phyloP scores from a whole-genome alignment of 2,329 filamentous ascomycete species.

The Colletotrichum navitas region DNA sequence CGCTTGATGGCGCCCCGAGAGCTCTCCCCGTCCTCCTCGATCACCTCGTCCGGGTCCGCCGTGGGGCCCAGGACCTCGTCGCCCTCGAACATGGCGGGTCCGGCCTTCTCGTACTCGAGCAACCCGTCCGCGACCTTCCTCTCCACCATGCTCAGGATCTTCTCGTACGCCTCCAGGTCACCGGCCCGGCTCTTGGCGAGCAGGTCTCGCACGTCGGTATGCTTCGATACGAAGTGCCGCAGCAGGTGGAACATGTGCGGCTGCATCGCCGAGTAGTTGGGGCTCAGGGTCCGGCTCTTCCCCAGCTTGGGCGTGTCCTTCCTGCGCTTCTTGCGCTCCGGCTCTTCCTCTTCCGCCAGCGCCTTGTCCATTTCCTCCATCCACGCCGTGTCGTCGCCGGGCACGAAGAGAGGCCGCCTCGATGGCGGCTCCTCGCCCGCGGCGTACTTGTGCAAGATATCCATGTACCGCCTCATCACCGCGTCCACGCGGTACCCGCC shows the following conservation, averaged over 20 bases:
- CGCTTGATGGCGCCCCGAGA: slow-evolving; percentile 76
- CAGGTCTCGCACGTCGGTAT: slow-evolving; percentile 88
- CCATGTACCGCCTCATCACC: slow-evolving; percentile 87
- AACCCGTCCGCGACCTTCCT: slow-evolving; percentile 79
- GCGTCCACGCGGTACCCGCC: slow-evolving; percentile 93
- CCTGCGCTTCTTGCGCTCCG: slow-evolving; percentile 66
- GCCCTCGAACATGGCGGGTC: slow-evolving; percentile 62
- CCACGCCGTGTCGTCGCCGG: slow-evolving; percentile 66
- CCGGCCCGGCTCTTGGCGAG: slow-evolving; percentile 77
- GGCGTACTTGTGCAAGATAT: slow-evolving; percentile 87
- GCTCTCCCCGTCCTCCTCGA: slow-evolving; percentile 63
- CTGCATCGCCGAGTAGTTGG: slow-evolving; percentile 85
- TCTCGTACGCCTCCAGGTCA: slow-evolving; percentile 82
- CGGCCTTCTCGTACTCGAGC: slow-evolving; percentile 71
- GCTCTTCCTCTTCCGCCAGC: slow-evolving; percentile 57
- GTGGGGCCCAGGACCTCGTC: slow-evolving; percentile 46
- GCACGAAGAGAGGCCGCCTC: slow-evolving; percentile 80
- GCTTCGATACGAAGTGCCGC: slow-evolving; percentile 81
- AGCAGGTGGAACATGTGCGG: slow-evolving; percentile 94
- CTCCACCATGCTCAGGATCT: slow-evolving; percentile 82
- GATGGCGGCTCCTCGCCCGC: slow-evolving; percentile 74
- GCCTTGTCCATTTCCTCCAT: slow-evolving; percentile 51
- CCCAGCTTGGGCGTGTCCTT: slow-evolving; percentile 48
- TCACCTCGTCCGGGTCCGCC: slow-evolving; percentile 46
- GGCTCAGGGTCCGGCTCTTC: slow-evolving; percentile 68